phyloP scores from a whole-genome alignment of 164 flowering plant species.

The Amborella trichopoda region DNA sequence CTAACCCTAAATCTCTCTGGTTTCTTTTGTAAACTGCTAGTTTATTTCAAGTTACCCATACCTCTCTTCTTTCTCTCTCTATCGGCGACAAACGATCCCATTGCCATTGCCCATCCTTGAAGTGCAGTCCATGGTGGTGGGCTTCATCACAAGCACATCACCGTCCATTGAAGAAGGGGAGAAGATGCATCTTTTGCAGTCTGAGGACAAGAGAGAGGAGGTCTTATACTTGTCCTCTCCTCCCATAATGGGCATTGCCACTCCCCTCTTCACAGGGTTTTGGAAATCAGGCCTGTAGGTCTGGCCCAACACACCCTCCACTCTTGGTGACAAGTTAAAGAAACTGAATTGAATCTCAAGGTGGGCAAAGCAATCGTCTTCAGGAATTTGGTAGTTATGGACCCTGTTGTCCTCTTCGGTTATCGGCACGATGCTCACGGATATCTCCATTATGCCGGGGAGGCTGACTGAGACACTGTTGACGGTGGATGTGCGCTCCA shows the following conservation, averaged over 20 bases:
- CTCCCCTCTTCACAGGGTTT: conserved; percentile 22
- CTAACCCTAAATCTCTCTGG: too few species aligned
- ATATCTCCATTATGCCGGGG: conserved; percentile 11
- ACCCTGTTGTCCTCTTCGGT: conserved; percentile 18
- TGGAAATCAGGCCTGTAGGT: conserved; percentile 16
- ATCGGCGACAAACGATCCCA: conserved; percentile 18
- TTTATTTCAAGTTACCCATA: too few species aligned
- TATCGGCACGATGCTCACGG: conserved; percentile 18
- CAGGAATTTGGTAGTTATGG: conserved; percentile 25
- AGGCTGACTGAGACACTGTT: conserved; percentile 13
- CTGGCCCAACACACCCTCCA: conserved; percentile 22
- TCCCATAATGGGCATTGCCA: conserved; percentile 22
- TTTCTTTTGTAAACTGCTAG: too few species aligned
- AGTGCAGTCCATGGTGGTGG: conserved; percentile 10
- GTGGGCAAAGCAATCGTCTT: conserved; percentile 24
- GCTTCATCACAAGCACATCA: conserved; percentile 6
- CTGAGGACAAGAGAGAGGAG: conserved; percentile 11
- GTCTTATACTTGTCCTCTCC: conserved; percentile 24
- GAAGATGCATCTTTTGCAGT: conserved; percentile 17
- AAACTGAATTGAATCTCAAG: conserved; percentile 26
- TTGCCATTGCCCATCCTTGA: conserved; percentile 12
- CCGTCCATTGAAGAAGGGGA: not conserved
- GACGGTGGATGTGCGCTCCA: conserved; percentile 14
- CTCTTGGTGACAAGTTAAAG: conserved; percentile 13
- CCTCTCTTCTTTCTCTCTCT: not conserved